Percentiles rank a stretch among this genome's conserved stretches.
Conservation (phyloP, 2,329 filamentous ascomycete species). For the Trichoderma sp. region DNA sequence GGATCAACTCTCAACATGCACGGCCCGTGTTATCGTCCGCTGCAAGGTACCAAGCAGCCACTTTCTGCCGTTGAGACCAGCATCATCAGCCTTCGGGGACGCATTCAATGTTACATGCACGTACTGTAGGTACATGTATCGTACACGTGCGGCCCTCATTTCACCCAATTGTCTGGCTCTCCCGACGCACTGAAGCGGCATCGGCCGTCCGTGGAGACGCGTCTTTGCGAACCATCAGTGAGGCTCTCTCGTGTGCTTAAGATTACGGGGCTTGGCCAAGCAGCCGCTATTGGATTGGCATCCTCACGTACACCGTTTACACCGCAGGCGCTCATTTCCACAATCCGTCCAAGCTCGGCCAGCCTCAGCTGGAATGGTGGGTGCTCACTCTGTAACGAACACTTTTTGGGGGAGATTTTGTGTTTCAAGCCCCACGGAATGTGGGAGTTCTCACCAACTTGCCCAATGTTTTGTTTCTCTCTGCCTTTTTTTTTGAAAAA, state of each 20-base stretch:
- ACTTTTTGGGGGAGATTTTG: no score
- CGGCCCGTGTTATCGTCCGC: background rate
- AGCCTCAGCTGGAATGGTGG: background rate
- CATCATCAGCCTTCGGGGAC: background rate
- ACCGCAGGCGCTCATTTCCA: slow-evolving; percentile 23
- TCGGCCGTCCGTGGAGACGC: background rate
- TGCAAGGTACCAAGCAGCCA: slow-evolving; percentile 5
- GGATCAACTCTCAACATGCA: background rate
- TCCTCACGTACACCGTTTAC: slow-evolving; percentile 10
- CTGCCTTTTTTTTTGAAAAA: background rate
- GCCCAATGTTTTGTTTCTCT: background rate
- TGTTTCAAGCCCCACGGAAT: background rate
- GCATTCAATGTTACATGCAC: no score
- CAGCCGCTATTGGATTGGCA: slow-evolving; percentile 18
- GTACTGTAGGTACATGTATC: background rate
- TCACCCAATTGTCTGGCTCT: background rate
- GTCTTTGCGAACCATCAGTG: background rate
- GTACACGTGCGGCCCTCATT: slow-evolving; percentile 2
- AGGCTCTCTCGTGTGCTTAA: background rate
- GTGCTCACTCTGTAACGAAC: slow-evolving; percentile 16
- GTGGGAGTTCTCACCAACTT: background rate
- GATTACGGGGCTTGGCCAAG: slow-evolving; percentile 21
- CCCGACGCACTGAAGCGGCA: slow-evolving; percentile 8
- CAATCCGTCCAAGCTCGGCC: background rate
- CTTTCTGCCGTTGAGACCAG: background rate